Percentiles rank a stretch among this genome's conserved stretches.
These are phyloP conservation scores for Chaetomium sp. DNA, from an alignment of 2,329 filamentous ascomycete species.

Conservation along the genomic window DNA sequence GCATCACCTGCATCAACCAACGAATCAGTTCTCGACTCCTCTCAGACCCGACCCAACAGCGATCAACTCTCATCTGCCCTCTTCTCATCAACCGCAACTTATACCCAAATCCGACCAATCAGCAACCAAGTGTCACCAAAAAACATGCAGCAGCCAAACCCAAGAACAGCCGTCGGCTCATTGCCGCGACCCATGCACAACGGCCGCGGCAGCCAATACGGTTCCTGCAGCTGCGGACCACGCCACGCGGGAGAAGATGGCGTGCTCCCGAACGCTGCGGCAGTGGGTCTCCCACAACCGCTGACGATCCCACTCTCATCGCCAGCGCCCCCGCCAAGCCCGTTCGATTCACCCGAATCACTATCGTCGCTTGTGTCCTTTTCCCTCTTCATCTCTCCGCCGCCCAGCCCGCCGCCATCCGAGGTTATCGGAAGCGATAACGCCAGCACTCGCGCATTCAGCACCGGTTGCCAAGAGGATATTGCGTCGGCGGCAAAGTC, in stretches of 20 bases:
- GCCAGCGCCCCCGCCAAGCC: background rate
- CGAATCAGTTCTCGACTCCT: background rate
- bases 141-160: background rate
- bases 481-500: background rate
- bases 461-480: too few relatives aligned
- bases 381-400: slow-evolving; percentile 11
- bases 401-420: slow-evolving; percentile 3
- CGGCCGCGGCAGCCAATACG: background rate
- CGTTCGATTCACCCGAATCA: background rate
- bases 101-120: background rate
- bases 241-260: background rate
- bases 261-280: background rate
- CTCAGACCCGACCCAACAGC: background rate
- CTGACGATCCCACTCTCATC: background rate
- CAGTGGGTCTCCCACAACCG: background rate
- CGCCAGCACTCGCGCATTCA: background rate
- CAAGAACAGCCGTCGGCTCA: background rate
- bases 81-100: background rate
- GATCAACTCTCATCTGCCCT: background rate
- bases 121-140: background rate
- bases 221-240: background rate
- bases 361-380: slow-evolving; percentile 9
- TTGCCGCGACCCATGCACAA: background rate
- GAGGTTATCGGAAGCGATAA: background rate
- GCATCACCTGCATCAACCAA: background rate